Base-by-base conservation (phyloP, 768 basidiomycete species). In the Coprinopsis cinerea region DNA sequence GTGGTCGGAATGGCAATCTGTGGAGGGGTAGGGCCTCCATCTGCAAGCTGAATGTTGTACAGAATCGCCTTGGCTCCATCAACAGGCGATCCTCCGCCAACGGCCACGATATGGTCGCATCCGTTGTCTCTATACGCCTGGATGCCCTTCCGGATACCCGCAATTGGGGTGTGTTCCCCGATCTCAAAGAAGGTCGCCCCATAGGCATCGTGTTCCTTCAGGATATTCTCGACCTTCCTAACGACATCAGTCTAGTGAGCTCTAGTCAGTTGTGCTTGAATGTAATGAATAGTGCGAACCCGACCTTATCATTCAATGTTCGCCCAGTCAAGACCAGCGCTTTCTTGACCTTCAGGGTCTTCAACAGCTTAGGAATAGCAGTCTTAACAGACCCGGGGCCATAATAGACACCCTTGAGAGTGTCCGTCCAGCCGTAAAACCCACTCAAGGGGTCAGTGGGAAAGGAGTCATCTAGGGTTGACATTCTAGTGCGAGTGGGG, bases 1-100 rank as follows among this genome's bases (percentile, higher is more conserved):
- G 88, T 89, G 5, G 88, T 92, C 0, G 89, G 89, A 50, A 91
- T 82, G 14, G 88, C 84, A 44, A 92, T 86, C 56, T 89, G 87
- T 17, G 65, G 72, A 43, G 78, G 64, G 43, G 74, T 80, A 3
- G 66, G 65, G 0, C 76, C 78, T 1, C 78, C 80, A 2, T 56
- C 64, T 52, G 82, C 77, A 52, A 82, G 65, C 55, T 85, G 79
- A 26, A 82, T 66, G 44, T 77, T 73, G 61, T 81, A 83, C 6
- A 84, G 61, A 24, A 90, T 83, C 0, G 81, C 81, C 61, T 92
- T 91, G 18, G 84, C 69, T 1, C 83, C 86, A 61, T 90, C 89
- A 51, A 90, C 72, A 11, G 88, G 86, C 1, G 87, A 89, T 43
- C 88, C 89, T 20, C 89, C 88, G 2, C 89, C 89, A 36, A 90